Evolutionary conservation across 257 asterid genomes (phyloP), one percentile per base, ranked within the genome.

Genomic region (Plantago major): DNA sequence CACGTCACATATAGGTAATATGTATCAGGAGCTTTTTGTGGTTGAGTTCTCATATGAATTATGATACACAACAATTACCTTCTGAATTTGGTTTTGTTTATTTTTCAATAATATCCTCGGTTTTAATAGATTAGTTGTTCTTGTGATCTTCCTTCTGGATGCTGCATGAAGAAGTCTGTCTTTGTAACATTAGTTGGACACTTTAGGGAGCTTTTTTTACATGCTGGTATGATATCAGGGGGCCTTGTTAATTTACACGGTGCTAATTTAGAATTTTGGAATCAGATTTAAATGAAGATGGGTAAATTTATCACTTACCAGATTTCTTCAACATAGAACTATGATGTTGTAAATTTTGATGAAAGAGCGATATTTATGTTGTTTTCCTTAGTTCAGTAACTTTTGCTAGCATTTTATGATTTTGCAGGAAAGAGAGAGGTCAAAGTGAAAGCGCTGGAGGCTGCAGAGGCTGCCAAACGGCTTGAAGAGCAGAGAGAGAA

Each of bases 401-500:
- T 33, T 22, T 33, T 33, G 40, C 7, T 33, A 5, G 40, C 37
- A 18, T 70, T 16, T 30, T 58, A 52, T 63, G 66, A 42, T 66
- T 57, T 67, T 78, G 66, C 71, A 93, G 99, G 91, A 59, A 93
- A 93, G 82, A 79, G 85, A 75, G 96, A 87, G 10, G 76, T 93
- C 69, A 93, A 87, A 79, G 96, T 93, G 73, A 93, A 87, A 78
- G 88, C 99, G 63, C 83, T 93, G 73, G 95, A 81, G 82, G 89
- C 84, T 74, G 99, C 99, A 55, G 96, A 89, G 79, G 94, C 94
- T 67, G 94, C 90, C 72, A 93, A 85, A 62, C 97, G 94, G 62
- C 58, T 82, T 65, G 90, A 76, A 75, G 90, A 83, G 72, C 83
- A 82, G 72, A 87, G 51, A 68, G 86, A 67, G 67, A 80, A 81